Evolutionary conservation across 1,139 yeast species (phyloP).

Genomic region (Pneumocystis sp.): DNA sequence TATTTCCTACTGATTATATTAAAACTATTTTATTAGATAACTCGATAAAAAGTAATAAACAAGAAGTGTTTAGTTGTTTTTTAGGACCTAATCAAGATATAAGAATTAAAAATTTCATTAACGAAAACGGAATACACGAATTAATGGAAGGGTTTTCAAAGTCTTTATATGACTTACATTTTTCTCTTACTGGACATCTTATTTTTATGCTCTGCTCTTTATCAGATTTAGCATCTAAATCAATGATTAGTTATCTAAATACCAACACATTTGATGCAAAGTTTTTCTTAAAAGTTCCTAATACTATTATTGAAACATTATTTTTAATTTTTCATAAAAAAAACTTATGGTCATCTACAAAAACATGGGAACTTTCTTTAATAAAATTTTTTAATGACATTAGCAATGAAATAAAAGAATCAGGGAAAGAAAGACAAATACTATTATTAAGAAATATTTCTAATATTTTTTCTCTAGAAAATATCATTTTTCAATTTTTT

Average conservation of each 20-base stretch:
- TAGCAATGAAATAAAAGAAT: background rate
- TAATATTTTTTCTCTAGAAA: background rate
- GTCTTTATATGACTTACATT: background rate
- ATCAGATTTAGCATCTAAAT: background rate
- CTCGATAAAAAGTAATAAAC: background rate
- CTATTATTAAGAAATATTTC: background rate
- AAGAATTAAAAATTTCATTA: background rate
- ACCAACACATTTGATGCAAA: background rate
- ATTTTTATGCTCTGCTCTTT: background rate
- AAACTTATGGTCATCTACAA: background rate
- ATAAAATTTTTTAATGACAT: background rate
- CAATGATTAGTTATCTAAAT: background rate
- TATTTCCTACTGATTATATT: background rate
- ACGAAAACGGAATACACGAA: background rate
- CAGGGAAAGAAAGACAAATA: background rate
- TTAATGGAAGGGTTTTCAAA: background rate
- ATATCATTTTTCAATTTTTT: background rate
- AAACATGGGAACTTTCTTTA: background rate
- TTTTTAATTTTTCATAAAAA: background rate
- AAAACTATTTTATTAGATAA: background rate
- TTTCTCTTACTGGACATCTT: background rate
- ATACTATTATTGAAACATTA: background rate
- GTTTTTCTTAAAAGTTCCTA: background rate
- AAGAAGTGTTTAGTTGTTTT: background rate
- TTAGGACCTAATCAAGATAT: background rate